Conservation (phyloP, 495 filamentous ascomycete genomes). For the Recurvomyces mirabilis region DNA sequence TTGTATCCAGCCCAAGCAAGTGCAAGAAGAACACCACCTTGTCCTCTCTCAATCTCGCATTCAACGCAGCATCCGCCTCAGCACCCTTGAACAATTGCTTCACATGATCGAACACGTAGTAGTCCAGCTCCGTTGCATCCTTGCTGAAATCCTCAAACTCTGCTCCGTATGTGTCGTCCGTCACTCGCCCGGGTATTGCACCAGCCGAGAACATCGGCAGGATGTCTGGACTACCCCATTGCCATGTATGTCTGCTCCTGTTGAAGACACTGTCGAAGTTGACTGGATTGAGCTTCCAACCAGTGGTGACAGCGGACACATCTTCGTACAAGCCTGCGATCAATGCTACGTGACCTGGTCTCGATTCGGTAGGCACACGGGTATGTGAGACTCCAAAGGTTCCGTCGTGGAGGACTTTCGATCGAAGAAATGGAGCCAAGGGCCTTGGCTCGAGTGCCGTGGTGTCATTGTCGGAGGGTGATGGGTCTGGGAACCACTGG, state of each 20-base stretch:
- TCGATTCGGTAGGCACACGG: slow-evolving; percentile 91
- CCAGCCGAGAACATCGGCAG: slow-evolving; percentile 94
- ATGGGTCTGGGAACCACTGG: slow-evolving; percentile 84
- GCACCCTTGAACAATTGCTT: slow-evolving; percentile 76
- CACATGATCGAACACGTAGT: slow-evolving; percentile 92
- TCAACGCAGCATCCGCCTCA: slow-evolving; percentile 60
- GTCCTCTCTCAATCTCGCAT: slow-evolving; percentile 63
- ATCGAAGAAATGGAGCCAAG: slow-evolving; percentile 88
- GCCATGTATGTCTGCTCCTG: slow-evolving; percentile 91
- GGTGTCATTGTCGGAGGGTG: slow-evolving; percentile 44
- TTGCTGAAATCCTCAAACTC: slow-evolving; percentile 83
- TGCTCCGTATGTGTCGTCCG: slow-evolving; percentile 69
- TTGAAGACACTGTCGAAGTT: slow-evolving; percentile 99
- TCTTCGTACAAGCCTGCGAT: slow-evolving; percentile 98
- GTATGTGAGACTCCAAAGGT: slow-evolving; percentile 99
- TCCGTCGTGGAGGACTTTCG: slow-evolving; percentile 74
- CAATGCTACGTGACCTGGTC: slow-evolving; percentile 92
- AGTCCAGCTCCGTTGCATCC: slow-evolving; percentile 71
- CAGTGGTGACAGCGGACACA: slow-evolving; percentile 92
- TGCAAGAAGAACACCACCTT: slow-evolving; percentile 95
- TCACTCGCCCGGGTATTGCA: slow-evolving; percentile 74
- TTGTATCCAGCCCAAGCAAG: slow-evolving; percentile 89
- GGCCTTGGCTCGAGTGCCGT: slow-evolving; percentile 50
- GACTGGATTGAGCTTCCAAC: slow-evolving; percentile 97
- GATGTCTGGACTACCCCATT: slow-evolving; percentile 98